Base-by-base conservation (phyloP, 1,284 basidiomycete species). In the Psilocybe mexicana region DNA sequence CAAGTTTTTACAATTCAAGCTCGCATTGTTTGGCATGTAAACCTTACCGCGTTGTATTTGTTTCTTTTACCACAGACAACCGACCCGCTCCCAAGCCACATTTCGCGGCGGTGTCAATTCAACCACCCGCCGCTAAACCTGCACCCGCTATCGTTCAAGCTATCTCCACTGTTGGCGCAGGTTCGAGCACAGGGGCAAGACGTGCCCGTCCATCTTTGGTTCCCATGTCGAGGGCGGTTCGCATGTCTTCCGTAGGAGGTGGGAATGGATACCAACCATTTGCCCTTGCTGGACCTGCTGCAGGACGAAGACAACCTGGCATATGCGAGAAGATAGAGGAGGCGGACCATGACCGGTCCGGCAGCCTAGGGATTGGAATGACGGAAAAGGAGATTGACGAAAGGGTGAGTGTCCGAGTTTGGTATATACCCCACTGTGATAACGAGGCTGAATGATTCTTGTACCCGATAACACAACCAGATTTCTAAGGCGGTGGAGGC, bases 341-440 rank as follows among this genome's bases (percentile, higher is more conserved):
- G 54, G 63, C 61, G 58, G 70, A 68, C 46, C 54, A 59, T 43
- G 69, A 72, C 60, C 65, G 68, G 25, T 73, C 73, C 43, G 70
- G 69, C 52, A 71, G 63, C 57, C 36, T 73, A 18, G 71, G 71
- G 25, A 54, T 72, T 63, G 71, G 78, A n/a, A 60, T 89, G 63
- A 83, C 82, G 1, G 86, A 88, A 69, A 79, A 84, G 64, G 87
- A 90, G 55, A 87, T 92, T 59, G 83, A 90, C 63, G 86, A 86
- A 46, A 75, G 85, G 72, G 87, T 87, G 63, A 18, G 80, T 73
- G 46, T 57, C 43, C 28, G 5, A 26, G 58, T 53, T 30, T n/a
- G 25, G 44, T 36, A 2, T 23, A 33, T 28, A 47, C 28, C 23
- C 18, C 18, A 18, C 18, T 42, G 43, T 14, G 40, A 23, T 10